Conservation (phyloP, 2,329 filamentous ascomycete species). For the Botrytis sinoallii region DNA sequence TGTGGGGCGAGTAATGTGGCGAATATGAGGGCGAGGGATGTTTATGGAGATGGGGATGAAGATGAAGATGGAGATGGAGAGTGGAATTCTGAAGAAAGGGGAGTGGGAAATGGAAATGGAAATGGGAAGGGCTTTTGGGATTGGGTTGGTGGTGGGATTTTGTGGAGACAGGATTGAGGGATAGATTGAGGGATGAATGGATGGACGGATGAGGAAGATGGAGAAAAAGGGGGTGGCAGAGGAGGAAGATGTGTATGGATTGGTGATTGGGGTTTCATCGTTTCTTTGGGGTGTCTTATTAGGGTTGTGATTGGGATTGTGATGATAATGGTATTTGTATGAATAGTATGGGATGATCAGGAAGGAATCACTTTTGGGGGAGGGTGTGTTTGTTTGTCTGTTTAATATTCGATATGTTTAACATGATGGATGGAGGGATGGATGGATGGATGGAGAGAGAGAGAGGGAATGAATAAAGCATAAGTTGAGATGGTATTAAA, state of each 20-base stretch:
- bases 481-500: neutral
- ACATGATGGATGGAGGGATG: neutral
- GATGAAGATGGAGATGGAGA: neutral
- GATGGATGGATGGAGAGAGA: neutral
- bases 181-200: neutral
- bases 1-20: neutral
- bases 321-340: neutral
- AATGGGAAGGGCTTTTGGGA: constrained; percentile 5
- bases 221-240: neutral
- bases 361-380: neutral
- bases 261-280: neutral
- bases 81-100: neutral
- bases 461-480: neutral
- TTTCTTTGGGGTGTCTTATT: neutral
- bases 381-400: neutral
- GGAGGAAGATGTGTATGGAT: neutral
- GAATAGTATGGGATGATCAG: neutral
- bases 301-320: too few species aligned
- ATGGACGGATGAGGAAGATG: neutral
- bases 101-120: too few species aligned
- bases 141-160: constrained; percentile 5
- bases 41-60: neutral
- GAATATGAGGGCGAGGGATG: constrained; percentile 7
- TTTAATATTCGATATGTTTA: neutral
- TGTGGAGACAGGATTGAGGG: constrained; percentile 1